A percentile compares a stretch with the other conserved stretches of the same genome.
Conservation (phyloP, 1,139 yeast genomes). For the Candida tetrigidarum region DNA sequence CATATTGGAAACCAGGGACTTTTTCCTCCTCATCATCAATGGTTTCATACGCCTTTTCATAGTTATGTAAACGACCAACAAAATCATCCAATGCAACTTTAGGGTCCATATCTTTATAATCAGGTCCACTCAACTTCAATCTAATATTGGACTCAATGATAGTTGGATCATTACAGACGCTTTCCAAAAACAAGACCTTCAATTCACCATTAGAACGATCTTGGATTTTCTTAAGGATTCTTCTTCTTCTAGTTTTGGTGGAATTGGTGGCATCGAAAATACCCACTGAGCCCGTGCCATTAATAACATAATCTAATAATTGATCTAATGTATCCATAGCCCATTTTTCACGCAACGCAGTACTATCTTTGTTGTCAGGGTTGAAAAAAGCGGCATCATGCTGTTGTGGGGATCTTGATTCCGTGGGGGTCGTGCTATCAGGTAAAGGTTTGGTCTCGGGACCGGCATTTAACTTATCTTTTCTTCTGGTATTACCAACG, state of each 20-base stretch:
- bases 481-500: constrained; percentile 91
- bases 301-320: constrained; percentile 75
- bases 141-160: constrained; percentile 83
- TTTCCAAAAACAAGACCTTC: constrained; percentile 83
- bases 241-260: constrained; percentile 70
- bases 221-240: constrained; percentile 70
- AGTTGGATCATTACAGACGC: constrained; percentile 79
- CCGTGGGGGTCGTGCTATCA: constrained; percentile 49
- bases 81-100: constrained; percentile 81
- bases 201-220: constrained; percentile 74
- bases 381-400: constrained; percentile 87
- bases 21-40: constrained; percentile 78
- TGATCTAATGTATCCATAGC: constrained; percentile 94
- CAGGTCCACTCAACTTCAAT: constrained; percentile 91
- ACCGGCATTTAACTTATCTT: constrained; percentile 67
- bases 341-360: constrained; percentile 84
- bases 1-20: constrained; percentile 71
- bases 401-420: constrained; percentile 22
- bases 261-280: constrained; percentile 96
- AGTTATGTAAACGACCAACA: constrained; percentile 77
- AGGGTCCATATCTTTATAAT: constrained; percentile 85
- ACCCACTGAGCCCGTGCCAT: constrained; percentile 89
- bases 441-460: constrained; percentile 77
- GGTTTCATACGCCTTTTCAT: constrained; percentile 89
- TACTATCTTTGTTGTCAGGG: constrained; percentile 73